Evolutionary conservation across 2,329 filamentous ascomycete species (phyloP).

Genomic region (Botrytis aclada): DNA sequence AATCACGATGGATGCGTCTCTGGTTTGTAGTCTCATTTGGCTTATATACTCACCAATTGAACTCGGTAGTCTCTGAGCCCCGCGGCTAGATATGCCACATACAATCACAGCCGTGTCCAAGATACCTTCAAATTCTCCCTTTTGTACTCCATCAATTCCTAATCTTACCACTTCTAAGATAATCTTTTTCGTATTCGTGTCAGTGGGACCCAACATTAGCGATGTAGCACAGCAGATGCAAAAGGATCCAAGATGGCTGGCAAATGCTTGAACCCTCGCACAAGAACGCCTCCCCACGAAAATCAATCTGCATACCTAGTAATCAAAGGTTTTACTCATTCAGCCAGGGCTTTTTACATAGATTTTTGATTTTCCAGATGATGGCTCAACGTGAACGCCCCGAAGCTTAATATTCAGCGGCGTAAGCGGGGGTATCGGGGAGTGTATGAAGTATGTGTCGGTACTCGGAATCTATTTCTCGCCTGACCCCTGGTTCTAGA

Average conservation of each 20-base stretch:
- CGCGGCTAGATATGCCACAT: background rate
- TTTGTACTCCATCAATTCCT: background rate
- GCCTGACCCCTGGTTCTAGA: background rate
- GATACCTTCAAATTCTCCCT: background rate
- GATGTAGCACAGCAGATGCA: background rate
- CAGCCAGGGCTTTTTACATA: background rate
- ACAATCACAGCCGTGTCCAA: background rate
- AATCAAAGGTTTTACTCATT: background rate
- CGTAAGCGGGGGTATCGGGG: background rate
- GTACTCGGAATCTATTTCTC: background rate
- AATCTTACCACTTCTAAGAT: background rate
- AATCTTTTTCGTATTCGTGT: background rate
- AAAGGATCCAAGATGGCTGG: background rate
- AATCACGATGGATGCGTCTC: background rate
- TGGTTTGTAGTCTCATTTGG: background rate
- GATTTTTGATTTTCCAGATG: background rate
- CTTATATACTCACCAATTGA: background rate
- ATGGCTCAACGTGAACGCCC: background rate
- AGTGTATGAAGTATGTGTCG: background rate
- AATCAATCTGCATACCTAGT: background rate
- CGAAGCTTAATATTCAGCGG: background rate
- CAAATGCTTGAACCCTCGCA: background rate
- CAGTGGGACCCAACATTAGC: background rate
- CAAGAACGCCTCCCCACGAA: constrained; percentile 6
- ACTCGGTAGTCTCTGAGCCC: background rate